Evolutionary conservation across 805 yeast species (phyloP), one percentile per base, ranked within the genome.

Genomic region (Metschnikowia lunata): DNA sequence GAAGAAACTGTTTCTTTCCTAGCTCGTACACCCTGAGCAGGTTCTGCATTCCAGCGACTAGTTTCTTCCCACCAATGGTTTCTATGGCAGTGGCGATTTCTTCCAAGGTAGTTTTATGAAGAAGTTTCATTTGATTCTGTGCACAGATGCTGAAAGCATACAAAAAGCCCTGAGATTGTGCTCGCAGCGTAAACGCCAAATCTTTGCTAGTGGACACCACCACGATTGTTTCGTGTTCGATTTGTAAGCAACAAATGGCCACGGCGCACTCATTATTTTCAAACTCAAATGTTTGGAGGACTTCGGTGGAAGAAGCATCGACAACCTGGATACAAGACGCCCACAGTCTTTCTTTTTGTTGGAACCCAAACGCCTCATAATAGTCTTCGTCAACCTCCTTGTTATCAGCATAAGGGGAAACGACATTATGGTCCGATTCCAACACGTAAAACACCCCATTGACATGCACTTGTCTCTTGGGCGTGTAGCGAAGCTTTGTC

Each of bases 1-100:
- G 74, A 45, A 93, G 67, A 32, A 91, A 67, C 57, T 90, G 97
- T 51, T 83, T 85, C 54, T 73, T 72, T 1, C 99, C 99, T 27
- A 88, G 50, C 26, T 82, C 90, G 58, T 76, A 89, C 8, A 86
- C 51, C 30, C 85, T 64, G 38, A 91, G 53, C 39, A 63, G 61
- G 36, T 74, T 69, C 0, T 72, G 75, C 39, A 78, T 52, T n/a
- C 36, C 46, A 0, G 87, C 90, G 1, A 76, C 83, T 1, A 89
- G 60, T 1, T 89, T 58, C 47, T 71, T 72, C 0, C 82, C 86
- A 12, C 64, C 52, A 59, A 87, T 88, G n/a, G 32, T 43, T 1
- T 61, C 51, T 59, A 90, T 52, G 0, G 85, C 69, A 27, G 70
- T 49, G 0, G 80, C 78, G 2, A 69, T 64, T 7, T 56, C 65